These are phyloP conservation scores for Gigaspora rosea DNA, from an alignment of 192 early-diverging fungal genomes.

Conservation along the genomic window DNA sequence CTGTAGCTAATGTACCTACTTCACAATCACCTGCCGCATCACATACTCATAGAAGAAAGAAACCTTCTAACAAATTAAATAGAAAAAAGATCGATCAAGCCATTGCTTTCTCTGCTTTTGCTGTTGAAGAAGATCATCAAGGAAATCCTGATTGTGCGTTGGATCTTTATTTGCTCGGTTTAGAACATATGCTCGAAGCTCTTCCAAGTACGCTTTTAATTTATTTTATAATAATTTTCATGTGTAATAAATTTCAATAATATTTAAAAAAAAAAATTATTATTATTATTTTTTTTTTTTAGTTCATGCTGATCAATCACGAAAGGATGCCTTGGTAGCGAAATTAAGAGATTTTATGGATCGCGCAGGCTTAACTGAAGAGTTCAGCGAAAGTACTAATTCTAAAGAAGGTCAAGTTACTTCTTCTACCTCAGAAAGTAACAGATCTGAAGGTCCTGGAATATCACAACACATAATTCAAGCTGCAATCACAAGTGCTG, in stretches of 20 bases:
- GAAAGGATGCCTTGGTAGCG: not conserved
- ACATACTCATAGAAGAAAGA: slow-evolving; percentile 13
- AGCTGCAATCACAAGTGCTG: slow-evolving; percentile 46
- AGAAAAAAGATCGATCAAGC: slow-evolving; percentile 41
- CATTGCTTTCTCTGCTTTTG: slow-evolving; percentile 36
- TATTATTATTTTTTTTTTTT: not conserved
- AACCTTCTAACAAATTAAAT: slow-evolving; percentile 37
- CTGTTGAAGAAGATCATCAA: slow-evolving; percentile 44
- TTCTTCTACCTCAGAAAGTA: not conserved
- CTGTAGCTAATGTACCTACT: too few relatives aligned
- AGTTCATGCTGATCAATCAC: slow-evolving; percentile 21
- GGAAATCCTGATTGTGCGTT: slow-evolving; percentile 40
- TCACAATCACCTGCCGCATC: not conserved
- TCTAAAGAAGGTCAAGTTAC: not conserved
- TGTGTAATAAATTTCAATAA: not conserved
- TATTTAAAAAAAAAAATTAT: not conserved
- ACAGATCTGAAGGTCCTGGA: not conserved
- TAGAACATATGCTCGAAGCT: slow-evolving; percentile 41
- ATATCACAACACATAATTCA: slow-evolving; percentile 43
- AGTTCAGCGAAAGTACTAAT: not conserved
- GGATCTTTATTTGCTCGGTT: slow-evolving; percentile 40
- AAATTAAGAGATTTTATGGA: slow-evolving; percentile 19
- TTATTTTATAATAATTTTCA: not conserved
- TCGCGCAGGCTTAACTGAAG: not conserved
- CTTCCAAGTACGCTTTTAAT: slow-evolving; percentile 39